phyloP scores from a whole-genome alignment of 148 eudicot species.

The Rhododendron ovatum region DNA sequence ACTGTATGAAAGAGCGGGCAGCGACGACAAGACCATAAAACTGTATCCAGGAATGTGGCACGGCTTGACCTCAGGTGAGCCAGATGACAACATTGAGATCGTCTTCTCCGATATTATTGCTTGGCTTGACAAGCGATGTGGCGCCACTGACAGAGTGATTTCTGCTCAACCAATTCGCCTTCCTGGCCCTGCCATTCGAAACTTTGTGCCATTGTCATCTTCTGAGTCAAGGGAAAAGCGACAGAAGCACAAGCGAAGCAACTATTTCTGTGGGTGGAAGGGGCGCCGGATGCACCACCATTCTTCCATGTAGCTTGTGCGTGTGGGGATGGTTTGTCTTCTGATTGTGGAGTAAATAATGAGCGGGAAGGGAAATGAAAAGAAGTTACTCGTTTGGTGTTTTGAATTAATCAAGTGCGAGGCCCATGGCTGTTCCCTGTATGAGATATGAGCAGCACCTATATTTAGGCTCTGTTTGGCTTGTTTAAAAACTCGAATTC shows the following conservation, averaged over 20 bases:
- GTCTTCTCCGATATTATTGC: conserved; percentile 70
- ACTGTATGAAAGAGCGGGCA: conserved; percentile 68
- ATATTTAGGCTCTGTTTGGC: background rate
- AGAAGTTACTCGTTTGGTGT: background rate
- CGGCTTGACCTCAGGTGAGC: conserved; percentile 83
- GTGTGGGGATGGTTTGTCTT: background rate
- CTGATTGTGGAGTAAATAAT: background rate
- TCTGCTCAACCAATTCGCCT: background rate
- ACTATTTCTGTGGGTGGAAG: conserved; percentile 70
- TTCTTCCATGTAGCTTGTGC: conserved; percentile 43
- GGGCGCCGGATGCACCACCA: conserved; percentile 66
- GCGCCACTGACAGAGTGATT: background rate
- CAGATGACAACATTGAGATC: conserved; percentile 67
- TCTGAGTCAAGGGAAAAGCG: conserved; percentile 5
- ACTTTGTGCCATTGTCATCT: conserved; percentile 18
- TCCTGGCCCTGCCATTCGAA: conserved; percentile 5
- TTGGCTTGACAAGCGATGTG: conserved; percentile 79
- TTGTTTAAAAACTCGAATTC: too few species aligned
- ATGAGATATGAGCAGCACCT: background rate
- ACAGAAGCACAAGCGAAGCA: conserved; percentile 26
- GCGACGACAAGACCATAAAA: conserved; percentile 84
- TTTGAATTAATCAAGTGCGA: background rate
- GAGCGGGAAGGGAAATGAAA: background rate
- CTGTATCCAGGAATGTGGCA: conserved; percentile 98
- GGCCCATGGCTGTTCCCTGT: background rate